A percentile compares a stretch with the other conserved stretches of the same genome.
These are phyloP conservation scores for Phyllosticta citriasiana DNA, from an alignment of 2,329 filamentous ascomycete species.

Conservation along the genomic window DNA sequence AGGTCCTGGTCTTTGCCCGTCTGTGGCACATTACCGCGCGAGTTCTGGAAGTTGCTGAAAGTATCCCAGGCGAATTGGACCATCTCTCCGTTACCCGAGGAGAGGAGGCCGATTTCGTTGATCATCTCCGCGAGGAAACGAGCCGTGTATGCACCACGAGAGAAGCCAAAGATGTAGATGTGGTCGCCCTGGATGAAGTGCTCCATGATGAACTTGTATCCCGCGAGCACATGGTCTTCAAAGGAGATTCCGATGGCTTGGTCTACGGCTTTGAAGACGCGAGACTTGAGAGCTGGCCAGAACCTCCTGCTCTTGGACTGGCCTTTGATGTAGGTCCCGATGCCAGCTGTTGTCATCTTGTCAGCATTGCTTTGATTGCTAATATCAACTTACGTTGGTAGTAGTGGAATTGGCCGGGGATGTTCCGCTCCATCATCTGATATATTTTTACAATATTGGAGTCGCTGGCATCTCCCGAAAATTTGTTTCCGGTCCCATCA, in stretches of 20 bases:
- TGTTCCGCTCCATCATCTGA: slow-evolving; percentile 56
- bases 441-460: slow-evolving; percentile 56
- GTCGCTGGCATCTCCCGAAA: slow-evolving; percentile 30
- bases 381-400: slow-evolving; percentile 15
- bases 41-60: slow-evolving; percentile 13
- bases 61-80: slow-evolving; percentile 15
- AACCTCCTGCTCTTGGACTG: not conserved
- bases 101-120: slow-evolving; percentile 17
- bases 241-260: slow-evolving; percentile 13
- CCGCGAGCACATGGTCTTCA: slow-evolving; percentile 16
- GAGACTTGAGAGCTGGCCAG: not conserved
- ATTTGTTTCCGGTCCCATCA: slow-evolving; percentile 35
- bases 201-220: slow-evolving; percentile 25
- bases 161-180: slow-evolving; percentile 28
- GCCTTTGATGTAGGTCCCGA: slow-evolving; percentile 14
- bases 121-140: slow-evolving; percentile 23
- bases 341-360: slow-evolving; percentile 9
- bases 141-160: slow-evolving; percentile 24
- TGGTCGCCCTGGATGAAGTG: slow-evolving; percentile 21
- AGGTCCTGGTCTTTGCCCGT: not conserved
- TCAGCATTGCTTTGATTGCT: not conserved
- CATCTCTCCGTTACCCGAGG: slow-evolving; percentile 17
- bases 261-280: slow-evolving; percentile 5
- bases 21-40: slow-evolving; percentile 4
- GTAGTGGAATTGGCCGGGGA: slow-evolving; percentile 44